Percentiles rank a stretch among this genome's conserved stretches.
phyloP scores from a whole-genome alignment of 208 protist species.

The Acanthamoeba culbertsoni region DNA sequence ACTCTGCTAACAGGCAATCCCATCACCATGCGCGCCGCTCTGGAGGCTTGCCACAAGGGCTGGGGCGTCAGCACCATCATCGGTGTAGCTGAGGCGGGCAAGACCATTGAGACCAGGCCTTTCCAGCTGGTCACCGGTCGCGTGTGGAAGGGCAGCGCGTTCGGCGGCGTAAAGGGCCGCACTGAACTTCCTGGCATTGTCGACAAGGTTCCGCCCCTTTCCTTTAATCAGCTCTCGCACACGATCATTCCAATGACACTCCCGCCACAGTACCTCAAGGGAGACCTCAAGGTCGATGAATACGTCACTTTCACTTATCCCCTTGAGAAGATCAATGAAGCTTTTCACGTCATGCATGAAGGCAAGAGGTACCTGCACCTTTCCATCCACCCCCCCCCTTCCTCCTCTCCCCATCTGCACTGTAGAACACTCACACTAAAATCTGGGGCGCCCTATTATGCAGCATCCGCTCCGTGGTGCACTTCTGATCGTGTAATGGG shows the following conservation, averaged over 20 bases:
- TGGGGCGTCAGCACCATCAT: slow-evolving; percentile 86
- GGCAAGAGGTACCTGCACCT: slow-evolving; percentile 60
- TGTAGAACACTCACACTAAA: too few relatives aligned
- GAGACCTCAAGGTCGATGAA: slow-evolving; percentile 82
- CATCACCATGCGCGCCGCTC: slow-evolving; percentile 63
- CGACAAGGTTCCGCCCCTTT: slow-evolving; percentile 28
- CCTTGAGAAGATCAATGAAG: slow-evolving; percentile 77
- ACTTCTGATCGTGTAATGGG: too few relatives aligned
- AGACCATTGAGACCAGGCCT: slow-evolving; percentile 81
- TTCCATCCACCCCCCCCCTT: not conserved
- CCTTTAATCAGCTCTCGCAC: not conserved
- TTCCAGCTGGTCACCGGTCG: slow-evolving; percentile 89
- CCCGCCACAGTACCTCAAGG: slow-evolving; percentile 70
- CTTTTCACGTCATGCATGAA: slow-evolving; percentile 75
- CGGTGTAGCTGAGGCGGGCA: slow-evolving; percentile 82
- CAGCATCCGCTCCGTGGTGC: slow-evolving; percentile 11
- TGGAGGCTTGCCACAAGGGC: slow-evolving; percentile 84
- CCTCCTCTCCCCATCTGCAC: not conserved
- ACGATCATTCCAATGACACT: too few relatives aligned
- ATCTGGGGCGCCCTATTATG: too few relatives aligned
- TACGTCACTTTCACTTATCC: slow-evolving; percentile 77
- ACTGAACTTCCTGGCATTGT: slow-evolving; percentile 78
- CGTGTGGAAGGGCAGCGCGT: slow-evolving; percentile 86
- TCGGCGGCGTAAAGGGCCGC: slow-evolving; percentile 85
- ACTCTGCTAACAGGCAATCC: not conserved